Evolutionary conservation across 1,139 yeast species (phyloP).

Genomic region (Taiozyma sp.): DNA sequence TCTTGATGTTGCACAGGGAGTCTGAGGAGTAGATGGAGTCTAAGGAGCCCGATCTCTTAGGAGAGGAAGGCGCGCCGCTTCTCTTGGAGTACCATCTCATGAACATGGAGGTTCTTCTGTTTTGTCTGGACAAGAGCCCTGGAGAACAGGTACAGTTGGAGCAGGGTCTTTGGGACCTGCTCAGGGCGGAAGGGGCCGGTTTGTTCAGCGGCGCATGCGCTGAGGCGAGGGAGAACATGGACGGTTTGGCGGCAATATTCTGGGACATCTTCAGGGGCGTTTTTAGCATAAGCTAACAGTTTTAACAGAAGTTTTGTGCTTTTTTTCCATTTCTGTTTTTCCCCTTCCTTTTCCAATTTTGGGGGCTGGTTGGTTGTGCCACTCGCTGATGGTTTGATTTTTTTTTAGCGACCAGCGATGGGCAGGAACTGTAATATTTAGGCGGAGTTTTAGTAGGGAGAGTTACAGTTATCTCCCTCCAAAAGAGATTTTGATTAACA

Average conservation of each 20-base stretch:
- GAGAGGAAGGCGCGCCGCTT: slow-evolving; percentile 10
- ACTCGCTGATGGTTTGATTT: no score
- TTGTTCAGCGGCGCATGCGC: slow-evolving; percentile 3
- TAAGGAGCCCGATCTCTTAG: slow-evolving; percentile 23
- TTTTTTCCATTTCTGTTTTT: not conserved
- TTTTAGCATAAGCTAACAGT: no score
- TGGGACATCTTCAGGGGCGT: slow-evolving; percentile 15
- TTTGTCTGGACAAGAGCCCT: slow-evolving; percentile 65
- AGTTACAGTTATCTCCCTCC: no score
- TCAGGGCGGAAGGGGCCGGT: slow-evolving; percentile 11
- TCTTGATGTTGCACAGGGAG: slow-evolving; percentile 32
- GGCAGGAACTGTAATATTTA: no score
- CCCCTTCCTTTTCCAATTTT: not conserved
- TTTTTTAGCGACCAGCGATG: no score
- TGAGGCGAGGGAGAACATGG: slow-evolving; percentile 23
- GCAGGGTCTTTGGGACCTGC: slow-evolving; percentile 41
- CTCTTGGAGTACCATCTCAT: slow-evolving; percentile 37
- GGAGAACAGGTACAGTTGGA: slow-evolving; percentile 81
- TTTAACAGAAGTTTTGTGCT: no score
- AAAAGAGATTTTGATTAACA: no score
- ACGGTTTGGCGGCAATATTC: slow-evolving; percentile 22
- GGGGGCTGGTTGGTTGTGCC: no score
- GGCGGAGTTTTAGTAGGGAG: no score
- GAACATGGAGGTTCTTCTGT: slow-evolving; percentile 47
- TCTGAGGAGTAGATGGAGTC: slow-evolving; percentile 35